Evolutionary conservation across 768 basidiomycete genomes (phyloP).

Genomic region (Saitozyma podzolica): DNA sequence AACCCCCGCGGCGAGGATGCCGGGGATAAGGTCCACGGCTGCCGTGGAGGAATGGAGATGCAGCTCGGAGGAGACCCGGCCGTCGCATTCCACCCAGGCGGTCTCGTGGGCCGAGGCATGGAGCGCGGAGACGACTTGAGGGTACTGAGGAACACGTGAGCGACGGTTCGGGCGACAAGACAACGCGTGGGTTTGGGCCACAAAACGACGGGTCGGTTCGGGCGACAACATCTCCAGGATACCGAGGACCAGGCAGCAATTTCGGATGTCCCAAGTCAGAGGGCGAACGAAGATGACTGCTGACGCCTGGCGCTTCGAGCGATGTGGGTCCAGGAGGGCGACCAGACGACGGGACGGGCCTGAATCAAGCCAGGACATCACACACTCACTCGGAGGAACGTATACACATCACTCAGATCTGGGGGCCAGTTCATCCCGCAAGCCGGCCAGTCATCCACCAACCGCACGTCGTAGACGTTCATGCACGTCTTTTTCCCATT

Average conservation of each 20-base stretch:
- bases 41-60: constrained; percentile 63
- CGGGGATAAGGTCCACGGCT: constrained; percentile 73
- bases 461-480: constrained; percentile 91
- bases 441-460: constrained; percentile 77
- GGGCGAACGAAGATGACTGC: too few species aligned
- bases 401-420: constrained; percentile 71
- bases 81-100: constrained; percentile 83
- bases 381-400: constrained; percentile 73
- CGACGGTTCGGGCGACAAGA: background rate
- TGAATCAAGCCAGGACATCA: too few species aligned
- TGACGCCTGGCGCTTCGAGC: too few species aligned
- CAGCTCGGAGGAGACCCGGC: constrained; percentile 67
- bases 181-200: too few species aligned
- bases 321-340: background rate
- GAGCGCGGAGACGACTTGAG: constrained; percentile 75
- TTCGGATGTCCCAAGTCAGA: too few species aligned
- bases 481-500: constrained; percentile 74
- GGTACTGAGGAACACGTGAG: constrained; percentile 59
- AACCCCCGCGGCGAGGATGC: constrained; percentile 69
- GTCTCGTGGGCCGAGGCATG: constrained; percentile 77
- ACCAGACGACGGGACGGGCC: background rate
- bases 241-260: too few species aligned
- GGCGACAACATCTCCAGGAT: too few species aligned
- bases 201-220: too few species aligned
- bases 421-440: constrained; percentile 99